Evolutionary conservation across 2,329 filamentous ascomycete genomes (phyloP), one percentile per base, ranked within the genome.

Genomic region (Chalaropsis thielavioides): DNA sequence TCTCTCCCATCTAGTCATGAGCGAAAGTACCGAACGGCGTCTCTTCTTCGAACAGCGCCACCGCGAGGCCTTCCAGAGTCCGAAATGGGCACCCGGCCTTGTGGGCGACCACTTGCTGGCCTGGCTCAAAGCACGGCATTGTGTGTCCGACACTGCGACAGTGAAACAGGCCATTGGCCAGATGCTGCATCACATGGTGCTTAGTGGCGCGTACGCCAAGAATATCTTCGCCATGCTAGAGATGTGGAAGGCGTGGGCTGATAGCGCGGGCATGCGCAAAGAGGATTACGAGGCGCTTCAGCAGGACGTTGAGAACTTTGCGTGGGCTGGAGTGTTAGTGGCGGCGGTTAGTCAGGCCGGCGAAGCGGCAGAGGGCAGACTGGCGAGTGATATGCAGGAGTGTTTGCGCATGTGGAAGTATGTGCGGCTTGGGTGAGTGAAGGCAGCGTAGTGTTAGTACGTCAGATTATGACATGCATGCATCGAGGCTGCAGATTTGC

Each of bases 361-460:
- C 1, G 72, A 71, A 1, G 79, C 76, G 0, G 68, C 75, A 40
- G 79, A 81, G 68, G 80, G 79, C 0, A 77, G 77, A 0, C 66
- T 82, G 64, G 74, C 78, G 2, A 74, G 78, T 72, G 80, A 83
- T 62, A 69, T 83, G 70, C 80, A 82, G 70, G 80, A 83, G 68
- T 82, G 80, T 64, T 68, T 83, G 68, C 70, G 76, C 15, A 75
- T 82, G 71, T 83, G 80, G 81, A 78, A 74, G 68, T 78, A 76
- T 63, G 79, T 83, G 10, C 72, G 81, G 58, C 71, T 83, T 13
- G 81, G 81, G 4, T 81, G 69, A 59, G 13, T 4, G 17, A 56
- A 24, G 35, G 35, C 35, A 10, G 5, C n/a, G 10, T 56, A 24
- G 24, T 44, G 43, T n/a, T 44, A 2, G 43, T 46, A 19, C 43